Conservation (phyloP, 108 stramenopile species). For the Craspedostauros australis region DNA sequence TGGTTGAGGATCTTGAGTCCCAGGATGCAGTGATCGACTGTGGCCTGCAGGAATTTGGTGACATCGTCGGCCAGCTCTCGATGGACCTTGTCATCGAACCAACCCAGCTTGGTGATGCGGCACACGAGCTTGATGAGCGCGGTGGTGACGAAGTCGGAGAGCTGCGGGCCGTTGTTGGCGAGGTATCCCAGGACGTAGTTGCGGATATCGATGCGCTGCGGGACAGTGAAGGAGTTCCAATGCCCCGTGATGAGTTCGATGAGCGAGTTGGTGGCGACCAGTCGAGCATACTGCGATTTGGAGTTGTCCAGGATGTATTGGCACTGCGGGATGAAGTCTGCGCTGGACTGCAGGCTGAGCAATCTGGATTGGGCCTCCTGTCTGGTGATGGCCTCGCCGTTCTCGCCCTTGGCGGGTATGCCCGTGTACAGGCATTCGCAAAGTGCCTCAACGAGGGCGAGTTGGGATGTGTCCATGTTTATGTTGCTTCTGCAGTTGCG, state of each 20-base stretch:
- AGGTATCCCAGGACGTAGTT: constrained; percentile 95
- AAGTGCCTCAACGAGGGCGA: constrained; percentile 90
- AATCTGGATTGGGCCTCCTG: constrained; percentile 85
- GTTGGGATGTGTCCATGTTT: constrained; percentile 88
- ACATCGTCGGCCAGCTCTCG: constrained; percentile 93
- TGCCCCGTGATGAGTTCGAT: constrained; percentile 92
- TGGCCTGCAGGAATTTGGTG: constrained; percentile 92
- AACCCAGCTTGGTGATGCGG: constrained; percentile 96
- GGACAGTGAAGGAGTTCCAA: constrained; percentile 91
- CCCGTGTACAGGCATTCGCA: constrained; percentile 93
- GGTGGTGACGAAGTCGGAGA: constrained; percentile 86
- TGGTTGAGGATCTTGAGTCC: constrained; percentile 94
- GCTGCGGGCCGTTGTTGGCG: constrained; percentile 82
- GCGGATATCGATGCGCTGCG: constrained; percentile 91
- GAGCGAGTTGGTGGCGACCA: constrained; percentile 89
- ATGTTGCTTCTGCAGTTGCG: too few species aligned
- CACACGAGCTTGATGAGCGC: constrained; percentile 90
- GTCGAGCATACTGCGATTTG: constrained; percentile 83
- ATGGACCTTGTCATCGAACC: constrained; percentile 93
- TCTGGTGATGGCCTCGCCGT: constrained; percentile 51
- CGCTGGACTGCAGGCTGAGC: constrained; percentile 84
- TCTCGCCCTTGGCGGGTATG: constrained; percentile 36
- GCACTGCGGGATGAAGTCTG: constrained; percentile 95
- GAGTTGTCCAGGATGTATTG: constrained; percentile 96
- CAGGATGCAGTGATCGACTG: constrained; percentile 91